These are phyloP conservation scores for Taphrina communis DNA, from an alignment of 1,139 yeast species.

Conservation along the genomic window DNA sequence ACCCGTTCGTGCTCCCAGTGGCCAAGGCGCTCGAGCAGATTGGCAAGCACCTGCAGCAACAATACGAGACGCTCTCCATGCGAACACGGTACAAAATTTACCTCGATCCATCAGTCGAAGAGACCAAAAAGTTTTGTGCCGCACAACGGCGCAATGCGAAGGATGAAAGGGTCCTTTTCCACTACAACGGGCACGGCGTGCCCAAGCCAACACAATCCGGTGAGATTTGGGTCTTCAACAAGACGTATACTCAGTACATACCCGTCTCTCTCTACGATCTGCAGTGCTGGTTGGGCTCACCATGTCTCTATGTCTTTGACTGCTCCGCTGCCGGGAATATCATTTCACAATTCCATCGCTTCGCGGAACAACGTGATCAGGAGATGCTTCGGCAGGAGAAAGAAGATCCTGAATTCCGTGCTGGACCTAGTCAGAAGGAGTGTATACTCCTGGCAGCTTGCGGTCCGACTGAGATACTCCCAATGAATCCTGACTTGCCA, in stretches of 20 bases:
- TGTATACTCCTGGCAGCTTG: constrained; percentile 96
- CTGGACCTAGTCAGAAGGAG: constrained; percentile 73
- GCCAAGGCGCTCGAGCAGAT: constrained; percentile 90
- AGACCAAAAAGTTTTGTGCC: constrained; percentile 88
- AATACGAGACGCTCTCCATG: constrained; percentile 85
- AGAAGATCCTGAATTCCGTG: constrained; percentile 47
- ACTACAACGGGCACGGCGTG: constrained; percentile 98
- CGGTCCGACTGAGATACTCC: constrained; percentile 78
- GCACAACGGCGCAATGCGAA: constrained; percentile 87
- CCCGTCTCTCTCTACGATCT: constrained; percentile 92
- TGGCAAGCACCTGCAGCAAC: constrained; percentile 84
- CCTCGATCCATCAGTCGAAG: constrained; percentile 94
- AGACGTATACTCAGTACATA: constrained; percentile 95
- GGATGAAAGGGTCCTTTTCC: constrained; percentile 83
- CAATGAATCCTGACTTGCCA: constrained; percentile 93
- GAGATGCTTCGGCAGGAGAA: constrained; percentile 63
- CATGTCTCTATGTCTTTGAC: constrained; percentile 92
- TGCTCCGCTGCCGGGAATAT: constrained; percentile 95
- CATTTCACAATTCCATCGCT: constrained; percentile 83
- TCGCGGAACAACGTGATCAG: constrained; percentile 86
- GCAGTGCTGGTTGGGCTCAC: constrained; percentile 98
- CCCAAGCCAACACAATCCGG: constrained; percentile 97
- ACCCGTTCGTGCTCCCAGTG: constrained; percentile 81
- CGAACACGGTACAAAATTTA: constrained; percentile 90
- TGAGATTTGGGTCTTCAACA: constrained; percentile 98